phyloP scores from a whole-genome alignment of 176 grass and related monocot genomes.

The Aegilops umbellulata region DNA sequence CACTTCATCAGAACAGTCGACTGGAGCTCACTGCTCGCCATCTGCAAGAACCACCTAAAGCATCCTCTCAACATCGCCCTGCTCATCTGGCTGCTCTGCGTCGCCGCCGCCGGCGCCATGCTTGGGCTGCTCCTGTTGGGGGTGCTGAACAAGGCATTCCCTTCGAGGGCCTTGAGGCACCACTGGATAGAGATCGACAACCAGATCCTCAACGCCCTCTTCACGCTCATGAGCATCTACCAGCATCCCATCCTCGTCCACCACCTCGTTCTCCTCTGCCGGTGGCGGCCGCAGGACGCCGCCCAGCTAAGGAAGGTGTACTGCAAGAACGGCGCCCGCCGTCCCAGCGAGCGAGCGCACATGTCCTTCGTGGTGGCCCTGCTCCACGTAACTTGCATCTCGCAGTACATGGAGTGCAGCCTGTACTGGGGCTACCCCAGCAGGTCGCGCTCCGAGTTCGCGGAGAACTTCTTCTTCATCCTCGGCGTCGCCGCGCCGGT shows the following conservation, averaged over 20 bases:
- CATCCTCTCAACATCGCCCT: constrained; percentile 80
- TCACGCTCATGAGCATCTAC: constrained; percentile 91
- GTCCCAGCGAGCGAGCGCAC: constrained; percentile 57
- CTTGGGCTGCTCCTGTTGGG: constrained; percentile 68
- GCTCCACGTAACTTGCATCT: constrained; percentile 70
- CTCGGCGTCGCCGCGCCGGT: constrained; percentile 50
- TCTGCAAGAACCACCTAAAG: constrained; percentile 62
- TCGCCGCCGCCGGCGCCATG: constrained; percentile 60
- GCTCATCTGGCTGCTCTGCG: constrained; percentile 72
- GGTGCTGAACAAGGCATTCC: constrained; percentile 57
- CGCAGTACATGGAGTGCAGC: constrained; percentile 60
- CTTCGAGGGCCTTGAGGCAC: constrained; percentile 52
- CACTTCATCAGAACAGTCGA: constrained; percentile 62
- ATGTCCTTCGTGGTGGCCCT: constrained; percentile 67
- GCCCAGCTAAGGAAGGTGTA: constrained; percentile 59
- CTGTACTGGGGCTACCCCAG: constrained; percentile 70
- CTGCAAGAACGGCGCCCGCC: constrained; percentile 56
- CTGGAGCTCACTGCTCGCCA: constrained; percentile 50
- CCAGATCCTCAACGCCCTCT: constrained; percentile 86
- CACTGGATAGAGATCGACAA: constrained; percentile 91
- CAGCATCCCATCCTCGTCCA: constrained; percentile 68
- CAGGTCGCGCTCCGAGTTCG: constrained; percentile 50
- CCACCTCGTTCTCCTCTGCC: constrained; percentile 57
- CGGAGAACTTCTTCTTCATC: constrained; percentile 61
- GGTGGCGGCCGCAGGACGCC: constrained; percentile 49